Conservation (phyloP, 495 filamentous ascomycete genomes). For the Penicillium macrosclerotiorum region DNA sequence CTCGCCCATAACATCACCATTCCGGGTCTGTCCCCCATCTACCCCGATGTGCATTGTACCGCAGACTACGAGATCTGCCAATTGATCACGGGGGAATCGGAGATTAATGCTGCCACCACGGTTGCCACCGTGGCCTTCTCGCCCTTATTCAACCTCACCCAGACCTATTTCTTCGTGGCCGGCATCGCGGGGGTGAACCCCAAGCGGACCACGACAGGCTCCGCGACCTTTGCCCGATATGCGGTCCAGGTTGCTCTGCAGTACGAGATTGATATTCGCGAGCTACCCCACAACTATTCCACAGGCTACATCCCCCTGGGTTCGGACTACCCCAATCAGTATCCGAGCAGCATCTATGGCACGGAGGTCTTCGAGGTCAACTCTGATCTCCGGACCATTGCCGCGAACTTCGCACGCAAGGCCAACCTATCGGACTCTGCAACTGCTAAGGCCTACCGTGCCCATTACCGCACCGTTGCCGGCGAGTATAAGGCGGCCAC, state of each 20-base stretch:
- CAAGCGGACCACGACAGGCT: constrained; percentile 57
- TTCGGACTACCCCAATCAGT: constrained; percentile 49
- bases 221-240: constrained; percentile 65
- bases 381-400: constrained; percentile 54
- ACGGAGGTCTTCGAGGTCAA: constrained; percentile 79
- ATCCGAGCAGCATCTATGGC: constrained; percentile 65
- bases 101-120: constrained; percentile 73
- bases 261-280: constrained; percentile 70
- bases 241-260: constrained; percentile 71
- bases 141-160: constrained; percentile 59
- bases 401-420: constrained; percentile 52
- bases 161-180: constrained; percentile 68
- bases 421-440: constrained; percentile 56
- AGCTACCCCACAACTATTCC: constrained; percentile 62
- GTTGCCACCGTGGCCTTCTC: constrained; percentile 59
- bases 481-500: constrained; percentile 51
- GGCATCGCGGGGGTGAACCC: constrained; percentile 75
- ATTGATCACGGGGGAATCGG: constrained; percentile 55
- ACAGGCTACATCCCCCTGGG: constrained; percentile 69
- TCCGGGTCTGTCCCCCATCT: constrained; percentile 64
- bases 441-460: constrained; percentile 55
- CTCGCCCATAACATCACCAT: constrained; percentile 63
- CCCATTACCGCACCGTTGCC: constrained; percentile 47
- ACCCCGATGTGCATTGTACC: constrained; percentile 63
- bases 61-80: constrained; percentile 59